Base-by-base conservation (phyloP, 768 basidiomycete genomes). In the Lactifluus pinguis region DNA sequence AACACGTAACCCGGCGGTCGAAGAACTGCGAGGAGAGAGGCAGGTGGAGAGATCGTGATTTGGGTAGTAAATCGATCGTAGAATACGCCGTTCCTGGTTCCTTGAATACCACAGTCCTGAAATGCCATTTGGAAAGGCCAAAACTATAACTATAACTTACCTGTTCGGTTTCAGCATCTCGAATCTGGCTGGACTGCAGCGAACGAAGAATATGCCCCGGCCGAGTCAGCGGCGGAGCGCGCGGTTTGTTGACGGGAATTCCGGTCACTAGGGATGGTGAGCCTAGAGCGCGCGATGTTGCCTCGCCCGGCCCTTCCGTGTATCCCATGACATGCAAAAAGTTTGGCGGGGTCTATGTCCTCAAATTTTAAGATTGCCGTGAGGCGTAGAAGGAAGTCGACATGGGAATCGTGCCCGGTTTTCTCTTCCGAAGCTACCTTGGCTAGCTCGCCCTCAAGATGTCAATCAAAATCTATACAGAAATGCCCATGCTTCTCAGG, bases 1-100 rank as follows among this genome's bases (percentile, higher is more conserved):
- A 44, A 25, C 32, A 44, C 47, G 34, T 51, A 55, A 19, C 15
- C 41, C 48, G 38, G 45, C 25, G 13, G 36, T 47, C 45, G 39
- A 51, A 39, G 47, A 32, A 51, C 36, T 49, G 34, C 36, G 21
- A 56, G 30, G 17, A n/a, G n/a, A n/a, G n/a, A n/a, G n/a, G n/a
- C n/a, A n/a, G n/a, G n/a, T n/a, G 6, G 25, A 44, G 15, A 49
- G 53, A 60, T 60, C 59, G 55, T 25, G 45, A 59, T 53, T 17
- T 60, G 15, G 14, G 41, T 25, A 25, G 38, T 32, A 41, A 42
- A 50, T 55, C 41, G 50, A 57, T 52, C 34, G n/a, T 55, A 10
- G n/a, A 19, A 29, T 44, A 42, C 29, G 14, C 36, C 13, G 54
- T 45, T 25, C 60, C 50, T 57, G 60, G 60, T 57, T 45, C 54